phyloP scores from a whole-genome alignment of 305 asterid species.

The Fraxinus paxiana region DNA sequence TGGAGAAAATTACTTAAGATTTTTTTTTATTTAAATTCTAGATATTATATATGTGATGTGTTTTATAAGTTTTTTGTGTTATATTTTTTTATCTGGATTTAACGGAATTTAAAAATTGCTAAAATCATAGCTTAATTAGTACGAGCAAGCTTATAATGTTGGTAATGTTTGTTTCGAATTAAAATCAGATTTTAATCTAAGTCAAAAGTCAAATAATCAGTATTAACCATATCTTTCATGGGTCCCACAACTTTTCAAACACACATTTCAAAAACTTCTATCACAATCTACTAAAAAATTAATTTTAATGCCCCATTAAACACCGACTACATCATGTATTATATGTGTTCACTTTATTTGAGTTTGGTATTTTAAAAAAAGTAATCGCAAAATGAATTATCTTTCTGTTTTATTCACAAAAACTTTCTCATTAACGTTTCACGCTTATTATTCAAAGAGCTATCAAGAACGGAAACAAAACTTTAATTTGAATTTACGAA shows the following conservation, averaged over 20 bases:
- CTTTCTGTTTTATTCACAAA: neutral
- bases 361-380: neutral
- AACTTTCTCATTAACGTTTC: neutral
- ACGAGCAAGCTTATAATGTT: neutral
- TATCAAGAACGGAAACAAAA: neutral
- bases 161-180: too few relatives aligned
- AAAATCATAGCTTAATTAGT: neutral
- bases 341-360: neutral
- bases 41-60: neutral
- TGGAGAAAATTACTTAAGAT: neutral
- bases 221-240: too few relatives aligned
- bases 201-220: too few relatives aligned
- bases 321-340: neutral
- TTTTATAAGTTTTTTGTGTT: neutral
- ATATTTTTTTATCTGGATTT: neutral
- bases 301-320: too few relatives aligned
- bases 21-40: too few relatives aligned
- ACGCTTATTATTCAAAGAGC: neutral
- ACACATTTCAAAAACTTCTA: too few relatives aligned
- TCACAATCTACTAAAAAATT: too few relatives aligned
- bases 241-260: too few relatives aligned
- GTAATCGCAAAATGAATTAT: neutral
- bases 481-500: neutral
- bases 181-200: too few relatives aligned
- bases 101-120: neutral